Evolutionary conservation across 495 filamentous ascomycete genomes (phyloP).

Genomic region (Monascus purpureus): DNA sequence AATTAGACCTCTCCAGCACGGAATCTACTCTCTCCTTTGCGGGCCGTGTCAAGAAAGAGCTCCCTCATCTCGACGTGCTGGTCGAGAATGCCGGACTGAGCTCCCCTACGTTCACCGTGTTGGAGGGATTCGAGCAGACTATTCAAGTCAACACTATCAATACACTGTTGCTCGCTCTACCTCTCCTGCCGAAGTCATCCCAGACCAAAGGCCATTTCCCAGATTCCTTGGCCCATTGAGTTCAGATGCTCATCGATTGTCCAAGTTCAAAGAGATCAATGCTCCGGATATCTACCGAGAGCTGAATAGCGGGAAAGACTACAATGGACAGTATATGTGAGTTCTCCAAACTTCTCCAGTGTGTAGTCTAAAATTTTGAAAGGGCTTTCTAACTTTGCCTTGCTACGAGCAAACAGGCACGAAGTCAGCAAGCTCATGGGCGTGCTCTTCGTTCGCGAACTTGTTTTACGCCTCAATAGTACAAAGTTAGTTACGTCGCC

Average conservation of each 20-base stretch:
- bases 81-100: constrained; percentile 34
- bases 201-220: constrained; percentile 14
- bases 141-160: constrained; percentile 43
- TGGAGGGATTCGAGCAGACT: constrained; percentile 29
- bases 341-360: background rate
- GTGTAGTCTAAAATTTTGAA: no score
- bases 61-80: constrained; percentile 25
- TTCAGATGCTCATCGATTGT: constrained; percentile 20
- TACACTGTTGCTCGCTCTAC: constrained; percentile 29
- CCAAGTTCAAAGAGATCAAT: constrained; percentile 13
- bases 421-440: constrained; percentile 38
- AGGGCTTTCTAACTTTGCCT: no score
- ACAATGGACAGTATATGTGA: constrained; percentile 2
- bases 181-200: constrained; percentile 29
- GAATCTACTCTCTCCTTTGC: constrained; percentile 26
- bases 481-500: constrained; percentile 11
- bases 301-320: constrained; percentile 15
- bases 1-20: constrained; percentile 36
- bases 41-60: constrained; percentile 13
- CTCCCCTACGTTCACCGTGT: constrained; percentile 7
- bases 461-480: constrained; percentile 19
- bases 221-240: constrained; percentile 23
- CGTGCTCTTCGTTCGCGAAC: constrained; percentile 30
- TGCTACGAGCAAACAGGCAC: constrained; percentile 16
- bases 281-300: constrained; percentile 16